Evolutionary conservation across 768 basidiomycete genomes (phyloP).

Genomic region (Mycena vitilis): DNA sequence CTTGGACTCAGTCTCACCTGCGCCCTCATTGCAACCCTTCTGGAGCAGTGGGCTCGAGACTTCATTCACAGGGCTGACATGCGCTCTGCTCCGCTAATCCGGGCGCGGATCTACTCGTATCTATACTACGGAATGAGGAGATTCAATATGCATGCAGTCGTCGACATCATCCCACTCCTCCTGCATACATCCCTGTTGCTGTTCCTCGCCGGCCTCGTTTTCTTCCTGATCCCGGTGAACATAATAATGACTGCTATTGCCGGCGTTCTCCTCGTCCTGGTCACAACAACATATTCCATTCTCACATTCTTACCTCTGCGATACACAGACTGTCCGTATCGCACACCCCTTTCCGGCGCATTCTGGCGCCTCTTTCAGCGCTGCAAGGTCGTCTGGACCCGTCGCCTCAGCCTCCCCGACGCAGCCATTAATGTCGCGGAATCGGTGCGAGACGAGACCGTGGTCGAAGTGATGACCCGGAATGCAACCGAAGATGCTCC

Average conservation of each 20-base stretch:
- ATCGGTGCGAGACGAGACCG: background rate
- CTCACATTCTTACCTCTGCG: slow-evolving; percentile 12
- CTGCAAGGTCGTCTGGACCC: background rate
- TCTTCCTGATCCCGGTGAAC: slow-evolving; percentile 16
- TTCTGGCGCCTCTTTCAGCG: background rate
- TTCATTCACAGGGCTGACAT: background rate
- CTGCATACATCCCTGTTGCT: slow-evolving; percentile 9
- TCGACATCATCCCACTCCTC: slow-evolving; percentile 10
- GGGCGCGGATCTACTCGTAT: slow-evolving; percentile 11
- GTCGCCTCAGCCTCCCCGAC: background rate
- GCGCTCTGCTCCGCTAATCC: background rate
- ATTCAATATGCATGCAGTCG: slow-evolving; percentile 19
- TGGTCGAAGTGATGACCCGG: background rate
- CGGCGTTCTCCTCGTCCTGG: background rate
- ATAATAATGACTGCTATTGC: background rate
- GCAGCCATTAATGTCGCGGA: background rate
- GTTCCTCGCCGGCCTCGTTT: slow-evolving; percentile 17
- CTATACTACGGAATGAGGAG: slow-evolving; percentile 15
- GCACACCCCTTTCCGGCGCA: background rate
- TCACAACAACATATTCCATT: background rate
- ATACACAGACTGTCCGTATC: background rate
- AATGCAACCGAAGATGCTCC: background rate
- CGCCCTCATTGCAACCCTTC: slow-evolving; percentile 7
- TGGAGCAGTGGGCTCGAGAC: slow-evolving; percentile 20
- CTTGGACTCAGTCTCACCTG: slow-evolving; percentile 16